A percentile compares a stretch with the other conserved stretches of the same genome.
Conservation (phyloP, 176 grass and related monocot genomes). For the Tillandsia leiboldiana region DNA sequence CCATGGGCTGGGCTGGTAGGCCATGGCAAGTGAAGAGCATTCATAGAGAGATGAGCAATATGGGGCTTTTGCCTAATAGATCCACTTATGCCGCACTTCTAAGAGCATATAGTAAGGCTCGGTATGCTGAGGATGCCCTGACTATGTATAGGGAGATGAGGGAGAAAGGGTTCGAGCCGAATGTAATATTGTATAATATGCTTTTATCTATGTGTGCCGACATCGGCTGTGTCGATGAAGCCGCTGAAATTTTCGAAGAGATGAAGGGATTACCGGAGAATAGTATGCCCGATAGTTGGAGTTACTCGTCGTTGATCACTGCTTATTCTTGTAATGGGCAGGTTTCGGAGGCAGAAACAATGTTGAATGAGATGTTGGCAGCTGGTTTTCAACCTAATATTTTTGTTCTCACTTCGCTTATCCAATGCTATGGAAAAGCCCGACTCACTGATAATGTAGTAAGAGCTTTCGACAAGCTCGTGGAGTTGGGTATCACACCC, state of each 20-base stretch:
- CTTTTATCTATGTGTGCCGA: constrained; percentile 88
- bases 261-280: constrained; percentile 54
- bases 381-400: constrained; percentile 57
- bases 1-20: constrained; percentile 65
- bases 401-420: constrained; percentile 76
- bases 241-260: constrained; percentile 56
- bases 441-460: constrained; percentile 43
- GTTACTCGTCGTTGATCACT: constrained; percentile 76
- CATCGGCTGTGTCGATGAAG: constrained; percentile 63
- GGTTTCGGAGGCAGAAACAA: constrained; percentile 47
- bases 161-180: constrained; percentile 32
- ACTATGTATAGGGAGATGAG: constrained; percentile 50
- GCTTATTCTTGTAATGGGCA: constrained; percentile 61
- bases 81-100: constrained; percentile 54
- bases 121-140: constrained; percentile 75
- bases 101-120: constrained; percentile 64
- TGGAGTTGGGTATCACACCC: constrained; percentile 40
- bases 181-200: constrained; percentile 54
- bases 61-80: constrained; percentile 33
- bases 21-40: constrained; percentile 95
- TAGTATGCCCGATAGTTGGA: constrained; percentile 67
- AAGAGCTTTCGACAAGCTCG: constrained; percentile 42
- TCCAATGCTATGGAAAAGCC: constrained; percentile 71
- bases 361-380: constrained; percentile 70
- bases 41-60: constrained; percentile 53